Conservation (phyloP, 129 eudicot genomes). For the Mikania micrantha region DNA sequence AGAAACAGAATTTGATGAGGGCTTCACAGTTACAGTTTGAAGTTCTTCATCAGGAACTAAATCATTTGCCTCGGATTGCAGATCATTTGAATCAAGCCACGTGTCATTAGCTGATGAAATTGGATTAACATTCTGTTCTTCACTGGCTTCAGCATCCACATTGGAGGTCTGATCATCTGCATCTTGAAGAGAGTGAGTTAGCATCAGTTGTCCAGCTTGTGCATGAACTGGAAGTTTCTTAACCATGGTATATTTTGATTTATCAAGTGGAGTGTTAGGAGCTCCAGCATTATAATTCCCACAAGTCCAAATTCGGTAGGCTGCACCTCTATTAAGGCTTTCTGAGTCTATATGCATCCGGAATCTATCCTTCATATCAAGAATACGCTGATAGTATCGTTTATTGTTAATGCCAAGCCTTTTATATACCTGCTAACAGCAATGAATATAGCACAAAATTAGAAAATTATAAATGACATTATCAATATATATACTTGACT, state of each 20-base stretch:
- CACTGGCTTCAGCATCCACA: constrained; percentile 25
- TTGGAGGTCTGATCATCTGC: constrained; percentile 26
- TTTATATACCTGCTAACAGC: constrained; percentile 44
- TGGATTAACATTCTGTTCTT: constrained; percentile 13
- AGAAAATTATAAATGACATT: background rate
- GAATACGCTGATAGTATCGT: too few relatives aligned
- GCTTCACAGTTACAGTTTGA: constrained; percentile 10
- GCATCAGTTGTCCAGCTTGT: constrained; percentile 17
- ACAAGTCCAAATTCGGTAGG: constrained; percentile 72
- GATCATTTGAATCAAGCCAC: constrained; percentile 19
- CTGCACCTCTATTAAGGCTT: constrained; percentile 54
- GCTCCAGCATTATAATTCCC: constrained; percentile 42
- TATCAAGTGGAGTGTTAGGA: constrained; percentile 24
- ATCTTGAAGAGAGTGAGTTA: constrained; percentile 26
- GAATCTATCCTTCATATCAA: too few relatives aligned
- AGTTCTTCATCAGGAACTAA: constrained; percentile 17
- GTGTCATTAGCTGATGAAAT: constrained; percentile 1
- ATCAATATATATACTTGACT: background rate
- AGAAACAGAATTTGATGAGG: constrained; percentile 17
- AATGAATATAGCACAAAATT: background rate
- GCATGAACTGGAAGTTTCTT: constrained; percentile 13
- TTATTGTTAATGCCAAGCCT: too few relatives aligned
- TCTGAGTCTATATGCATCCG: constrained; percentile 53
- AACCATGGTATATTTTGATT: too few relatives aligned
- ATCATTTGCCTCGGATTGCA: constrained; percentile 11